Percentiles rank a stretch among this genome's conserved stretches.
Conservation (phyloP, 768 basidiomycete species). For the Pluteus cervinus region DNA sequence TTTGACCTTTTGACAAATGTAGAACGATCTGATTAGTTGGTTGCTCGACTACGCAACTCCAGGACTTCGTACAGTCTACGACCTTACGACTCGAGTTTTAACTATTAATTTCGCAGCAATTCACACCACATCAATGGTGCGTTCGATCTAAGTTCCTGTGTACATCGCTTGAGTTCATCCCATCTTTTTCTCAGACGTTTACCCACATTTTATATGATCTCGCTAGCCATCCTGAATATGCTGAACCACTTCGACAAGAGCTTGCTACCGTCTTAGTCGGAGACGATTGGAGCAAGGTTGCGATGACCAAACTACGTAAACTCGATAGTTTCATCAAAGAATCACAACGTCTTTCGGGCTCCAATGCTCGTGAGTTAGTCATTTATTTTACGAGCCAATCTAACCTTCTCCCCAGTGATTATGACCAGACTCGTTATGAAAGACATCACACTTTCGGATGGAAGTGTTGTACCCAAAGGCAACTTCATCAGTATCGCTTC, state of each 20-base stretch:
- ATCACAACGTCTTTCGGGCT: constrained; percentile 22
- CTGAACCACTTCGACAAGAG: constrained; percentile 34
- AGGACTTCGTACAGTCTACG: constrained; percentile 18
- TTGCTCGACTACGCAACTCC: constrained; percentile 33
- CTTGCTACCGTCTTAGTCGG: constrained; percentile 27
- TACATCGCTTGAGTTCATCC: background rate
- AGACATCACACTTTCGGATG: constrained; percentile 31
- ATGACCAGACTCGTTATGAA: constrained; percentile 26
- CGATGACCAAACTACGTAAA: constrained; percentile 33
- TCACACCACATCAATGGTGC: constrained; percentile 38
- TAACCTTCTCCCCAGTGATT: constrained; percentile 9
- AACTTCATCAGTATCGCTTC: constrained; percentile 11
- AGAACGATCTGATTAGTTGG: constrained; percentile 47
- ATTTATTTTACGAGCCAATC: constrained; percentile 13
- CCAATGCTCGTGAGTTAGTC: constrained; percentile 18
- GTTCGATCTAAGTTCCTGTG: constrained; percentile 8
- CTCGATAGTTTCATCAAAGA: constrained; percentile 42
- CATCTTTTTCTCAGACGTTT: constrained; percentile 22
- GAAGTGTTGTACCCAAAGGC: constrained; percentile 19
- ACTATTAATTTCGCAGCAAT: constrained; percentile 35
- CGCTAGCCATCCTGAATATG: constrained; percentile 26
- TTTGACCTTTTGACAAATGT: too few relatives aligned
- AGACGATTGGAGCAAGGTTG: constrained; percentile 31
- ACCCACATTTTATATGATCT: constrained; percentile 32
- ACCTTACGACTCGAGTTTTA: constrained; percentile 29